phyloP scores from a whole-genome alignment of 2,329 filamentous ascomycete genomes.

The Mycosphaerella sp. region DNA sequence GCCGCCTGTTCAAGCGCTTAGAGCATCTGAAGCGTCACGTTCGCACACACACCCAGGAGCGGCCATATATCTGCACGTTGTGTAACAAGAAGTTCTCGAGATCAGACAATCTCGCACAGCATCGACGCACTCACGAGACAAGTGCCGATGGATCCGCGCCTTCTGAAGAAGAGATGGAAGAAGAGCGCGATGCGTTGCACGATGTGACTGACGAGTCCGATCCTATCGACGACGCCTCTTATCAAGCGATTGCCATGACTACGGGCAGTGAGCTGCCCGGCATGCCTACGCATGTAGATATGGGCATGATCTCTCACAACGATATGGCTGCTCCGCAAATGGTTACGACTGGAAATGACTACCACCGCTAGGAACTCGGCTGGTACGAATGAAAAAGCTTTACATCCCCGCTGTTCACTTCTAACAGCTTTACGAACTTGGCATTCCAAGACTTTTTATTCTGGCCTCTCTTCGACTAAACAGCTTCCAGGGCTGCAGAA shows the following conservation, averaged over 20 bases:
- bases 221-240: constrained; percentile 22
- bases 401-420: constrained; percentile 6
- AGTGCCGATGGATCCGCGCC: constrained; percentile 58
- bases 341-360: constrained; percentile 40
- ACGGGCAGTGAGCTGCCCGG: constrained; percentile 29
- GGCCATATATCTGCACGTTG: constrained; percentile 93
- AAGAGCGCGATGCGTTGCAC: constrained; percentile 78
- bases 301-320: constrained; percentile 31
- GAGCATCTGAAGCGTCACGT: constrained; percentile 99
- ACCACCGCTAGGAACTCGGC: constrained; percentile 27
- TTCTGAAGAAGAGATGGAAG: constrained; percentile 78
- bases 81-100: constrained; percentile 99
- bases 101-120: constrained; percentile 98
- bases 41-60: constrained; percentile 98
- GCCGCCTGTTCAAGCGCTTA: constrained; percentile 95
- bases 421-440: constrained; percentile 8
- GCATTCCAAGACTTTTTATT: constrained; percentile 13
- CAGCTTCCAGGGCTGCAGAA: constrained; percentile 3
- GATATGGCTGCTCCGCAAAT: constrained; percentile 40
- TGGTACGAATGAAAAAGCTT: constrained; percentile 6
- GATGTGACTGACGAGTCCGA: constrained; percentile 63
- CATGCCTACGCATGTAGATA: constrained; percentile 34
- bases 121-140: constrained; percentile 75
- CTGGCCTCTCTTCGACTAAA: constrained; percentile 1
- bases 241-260: constrained; percentile 28